Base-by-base conservation (phyloP, 1,139 yeast genomes). In the Taphrina sp. region DNA sequence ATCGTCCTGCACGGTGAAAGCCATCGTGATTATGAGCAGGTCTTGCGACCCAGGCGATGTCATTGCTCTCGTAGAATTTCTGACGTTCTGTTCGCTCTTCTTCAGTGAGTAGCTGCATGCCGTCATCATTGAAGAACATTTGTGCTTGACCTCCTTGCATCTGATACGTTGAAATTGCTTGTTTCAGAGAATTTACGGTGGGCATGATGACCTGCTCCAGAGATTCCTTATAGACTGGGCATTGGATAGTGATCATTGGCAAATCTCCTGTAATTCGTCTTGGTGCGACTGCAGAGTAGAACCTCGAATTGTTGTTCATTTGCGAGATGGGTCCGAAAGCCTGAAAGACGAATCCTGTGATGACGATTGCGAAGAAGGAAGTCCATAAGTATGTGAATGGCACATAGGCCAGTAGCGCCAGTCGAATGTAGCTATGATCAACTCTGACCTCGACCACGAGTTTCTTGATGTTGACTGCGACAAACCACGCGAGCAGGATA, bases 11-110 rank as follows among this genome's bases (percentile, higher is more conserved):
- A 5, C 54, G 23, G 7, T 38, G 14, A 20, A 35, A 59, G n/a
- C 60, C 60, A 31, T 58, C 46, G 3, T 39, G 35, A n/a, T 60
- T 60, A 34, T 58, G 59, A 4, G 57, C 58, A 7, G 61, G 60
- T 8, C 61, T 51, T 2, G 60, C 59, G 39, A 58, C 57, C 49
- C 57, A 58, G 22, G 58, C 60, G 23, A 58, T 56, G 23, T 44
- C 26, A 36, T 59, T 57, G 38, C 56, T 59, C 5, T 56, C 52
- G 24, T 59, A 59, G 31, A 58, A 59, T 22, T 41, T 45, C 20
- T 55, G 38, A n/a, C 60, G 28, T n/a, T 38, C 28, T 8, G 37
- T 46, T 31, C 33, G 36, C 5, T 37, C 31, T 19, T 52, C 53
- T 16, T 34, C 39, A 17, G 20, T 29, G 20, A 57, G 39, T 16